Conservation (phyloP, 1,284 basidiomycete species). For the Athelia sp. region DNA sequence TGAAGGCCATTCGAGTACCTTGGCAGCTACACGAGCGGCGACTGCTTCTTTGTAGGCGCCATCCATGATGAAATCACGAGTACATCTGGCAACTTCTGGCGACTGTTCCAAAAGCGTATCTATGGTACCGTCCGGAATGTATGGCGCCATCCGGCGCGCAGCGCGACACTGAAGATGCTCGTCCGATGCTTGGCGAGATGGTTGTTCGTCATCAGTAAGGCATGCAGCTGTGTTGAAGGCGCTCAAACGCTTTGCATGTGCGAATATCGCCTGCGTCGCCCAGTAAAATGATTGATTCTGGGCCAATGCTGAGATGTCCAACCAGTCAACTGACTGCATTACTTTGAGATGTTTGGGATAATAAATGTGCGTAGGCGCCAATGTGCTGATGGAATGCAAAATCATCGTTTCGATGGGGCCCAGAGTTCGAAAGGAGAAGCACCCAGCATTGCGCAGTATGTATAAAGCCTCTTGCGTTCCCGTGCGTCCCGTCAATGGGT, state of each 20-base stretch:
- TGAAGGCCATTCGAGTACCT: neutral
- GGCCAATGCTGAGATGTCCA: conserved; percentile 14
- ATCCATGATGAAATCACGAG: neutral
- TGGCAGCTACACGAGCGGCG: neutral
- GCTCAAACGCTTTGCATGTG: conserved; percentile 12
- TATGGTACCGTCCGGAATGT: neutral
- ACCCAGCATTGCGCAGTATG: conserved; percentile 31
- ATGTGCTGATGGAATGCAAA: conserved; percentile 24
- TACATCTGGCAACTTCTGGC: neutral
- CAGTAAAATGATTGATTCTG: conserved; percentile 22
- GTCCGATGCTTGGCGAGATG: neutral
- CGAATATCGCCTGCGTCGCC: conserved; percentile 12
- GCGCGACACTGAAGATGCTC: conserved; percentile 11
- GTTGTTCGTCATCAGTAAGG: neutral
- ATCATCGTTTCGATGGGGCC: conserved; percentile 21
- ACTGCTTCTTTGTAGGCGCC: neutral
- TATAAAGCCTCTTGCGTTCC: conserved; percentile 42
- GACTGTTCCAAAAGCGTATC: conserved; percentile 7
- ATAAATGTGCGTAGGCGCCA: conserved; percentile 31
- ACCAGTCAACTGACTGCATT: conserved; percentile 38
- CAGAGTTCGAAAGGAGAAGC: conserved; percentile 33
- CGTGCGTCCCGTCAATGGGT: conserved; percentile 38
- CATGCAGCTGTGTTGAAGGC: conserved; percentile 12
- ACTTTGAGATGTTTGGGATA: conserved; percentile 31
- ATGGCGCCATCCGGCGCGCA: neutral